Conservation (phyloP, 2,329 filamentous ascomycete genomes). For the Zalaria obscura region DNA sequence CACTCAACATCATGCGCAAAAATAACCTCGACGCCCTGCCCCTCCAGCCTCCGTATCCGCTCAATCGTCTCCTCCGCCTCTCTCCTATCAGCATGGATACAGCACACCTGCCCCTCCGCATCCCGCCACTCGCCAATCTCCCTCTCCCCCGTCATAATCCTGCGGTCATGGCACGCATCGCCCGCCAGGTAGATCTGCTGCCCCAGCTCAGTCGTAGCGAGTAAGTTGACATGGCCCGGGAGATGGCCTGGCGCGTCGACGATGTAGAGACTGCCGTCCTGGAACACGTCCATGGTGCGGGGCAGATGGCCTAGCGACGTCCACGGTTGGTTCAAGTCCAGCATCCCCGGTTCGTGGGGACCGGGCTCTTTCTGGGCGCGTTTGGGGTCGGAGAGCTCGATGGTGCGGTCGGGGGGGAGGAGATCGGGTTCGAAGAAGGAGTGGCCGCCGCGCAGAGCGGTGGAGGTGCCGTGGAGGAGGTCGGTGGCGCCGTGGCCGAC, state of each 20-base stretch:
- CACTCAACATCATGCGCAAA: conserved; percentile 37
- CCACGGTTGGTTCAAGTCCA: conserved; percentile 20
- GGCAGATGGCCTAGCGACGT: conserved; percentile 29
- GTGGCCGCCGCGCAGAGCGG: conserved; percentile 17
- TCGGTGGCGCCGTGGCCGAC: conserved; percentile 35
- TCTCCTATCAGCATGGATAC: conserved; percentile 36
- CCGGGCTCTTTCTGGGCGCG: conserved; percentile 6
- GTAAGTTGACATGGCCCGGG: conserved; percentile 36
- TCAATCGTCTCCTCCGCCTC: conserved; percentile 29
- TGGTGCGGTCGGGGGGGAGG: conserved; percentile 24
- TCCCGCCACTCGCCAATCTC: conserved; percentile 37
- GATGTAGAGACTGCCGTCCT: conserved; percentile 32
- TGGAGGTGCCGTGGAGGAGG: conserved; percentile 19
- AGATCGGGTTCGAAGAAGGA: conserved; percentile 31
- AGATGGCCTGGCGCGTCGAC: conserved; percentile 39
- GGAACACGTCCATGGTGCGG: conserved; percentile 31
- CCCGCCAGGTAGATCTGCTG: conserved; percentile 37
- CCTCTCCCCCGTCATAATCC: conserved; percentile 37
- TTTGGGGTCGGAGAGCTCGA: conserved; percentile 25
- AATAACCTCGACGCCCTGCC: conserved; percentile 33
- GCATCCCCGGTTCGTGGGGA: not conserved
- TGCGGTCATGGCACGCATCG: conserved; percentile 39
- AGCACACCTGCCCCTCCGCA: conserved; percentile 27
- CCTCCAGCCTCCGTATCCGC: conserved; percentile 24
- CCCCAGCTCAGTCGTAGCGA: conserved; percentile 23